phyloP scores from a whole-genome alignment of 805 yeast species.

The Yarrowia hollandica region DNA sequence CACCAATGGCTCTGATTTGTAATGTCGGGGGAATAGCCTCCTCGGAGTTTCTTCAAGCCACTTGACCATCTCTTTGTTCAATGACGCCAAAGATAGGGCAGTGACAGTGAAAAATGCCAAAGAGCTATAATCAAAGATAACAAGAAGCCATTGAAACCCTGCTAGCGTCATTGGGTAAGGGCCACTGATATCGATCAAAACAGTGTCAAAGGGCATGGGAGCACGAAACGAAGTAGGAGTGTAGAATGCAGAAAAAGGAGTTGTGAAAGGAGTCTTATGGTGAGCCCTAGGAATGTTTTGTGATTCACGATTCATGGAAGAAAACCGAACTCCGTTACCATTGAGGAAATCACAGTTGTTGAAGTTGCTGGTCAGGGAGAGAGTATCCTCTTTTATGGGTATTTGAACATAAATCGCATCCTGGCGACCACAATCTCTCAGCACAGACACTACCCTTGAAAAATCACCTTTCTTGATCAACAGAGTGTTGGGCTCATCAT shows the following conservation, averaged over 20 bases:
- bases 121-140: conserved; percentile 4
- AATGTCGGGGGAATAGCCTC: not conserved
- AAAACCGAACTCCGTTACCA: conserved; percentile 11
- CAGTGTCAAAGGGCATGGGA: conserved; percentile 4
- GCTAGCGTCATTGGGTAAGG: conserved; percentile 15
- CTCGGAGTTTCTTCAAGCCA: conserved; percentile 8
- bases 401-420: not conserved
- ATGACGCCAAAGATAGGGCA: not conserved
- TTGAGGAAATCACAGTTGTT: conserved; percentile 15
- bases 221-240: conserved; percentile 11
- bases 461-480: not conserved
- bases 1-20: not conserved
- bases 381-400: not conserved
- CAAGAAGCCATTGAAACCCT: conserved; percentile 3
- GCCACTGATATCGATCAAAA: conserved; percentile 13
- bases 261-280: not conserved
- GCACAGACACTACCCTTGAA: not conserved
- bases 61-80: not conserved
- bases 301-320: conserved; percentile 2
- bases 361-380: not conserved
- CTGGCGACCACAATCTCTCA: not conserved
- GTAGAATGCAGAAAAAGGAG: conserved; percentile 13
- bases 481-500: not conserved
- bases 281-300: not conserved
- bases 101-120: conserved; percentile 5